Conservation (phyloP, 2,329 filamentous ascomycete genomes). For the Stemphylium beticola region DNA sequence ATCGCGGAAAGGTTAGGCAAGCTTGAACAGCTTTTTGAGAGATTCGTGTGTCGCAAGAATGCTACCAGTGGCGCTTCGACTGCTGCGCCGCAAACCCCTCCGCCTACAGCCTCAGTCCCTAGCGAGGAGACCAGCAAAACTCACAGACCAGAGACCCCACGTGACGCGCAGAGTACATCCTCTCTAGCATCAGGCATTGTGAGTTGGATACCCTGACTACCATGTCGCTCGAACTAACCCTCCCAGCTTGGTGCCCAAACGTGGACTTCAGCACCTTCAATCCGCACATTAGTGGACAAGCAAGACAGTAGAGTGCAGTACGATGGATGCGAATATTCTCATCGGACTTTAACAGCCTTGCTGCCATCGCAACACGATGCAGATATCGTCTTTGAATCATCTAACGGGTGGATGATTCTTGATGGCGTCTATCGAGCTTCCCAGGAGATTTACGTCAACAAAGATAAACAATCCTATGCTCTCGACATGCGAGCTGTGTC, state of each 20-base stretch:
- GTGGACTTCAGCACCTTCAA: conserved; percentile 42
- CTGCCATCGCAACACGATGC: conserved; percentile 46
- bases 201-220: conserved; percentile 15
- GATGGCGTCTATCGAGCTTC: conserved; percentile 37
- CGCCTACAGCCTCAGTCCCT: conserved; percentile 21
- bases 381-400: conserved; percentile 45
- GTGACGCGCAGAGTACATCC: conserved; percentile 34
- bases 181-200: conserved; percentile 42
- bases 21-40: conserved; percentile 45
- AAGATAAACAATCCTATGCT: conserved; percentile 41
- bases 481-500: conserved; percentile 40
- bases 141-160: conserved; percentile 26
- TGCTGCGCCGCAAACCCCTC: conserved; percentile 26
- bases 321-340: conserved; percentile 24
- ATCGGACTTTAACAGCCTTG: conserved; percentile 33
- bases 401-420: conserved; percentile 47
- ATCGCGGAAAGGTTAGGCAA: conserved; percentile 43
- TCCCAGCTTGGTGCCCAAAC: conserved; percentile 35
- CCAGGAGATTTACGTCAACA: conserved; percentile 38
- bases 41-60: conserved; percentile 43
- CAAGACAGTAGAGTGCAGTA: conserved; percentile 9
- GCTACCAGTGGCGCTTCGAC: conserved; percentile 13
- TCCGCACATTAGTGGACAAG: conserved; percentile 32
- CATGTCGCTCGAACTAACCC: conserved; percentile 15
- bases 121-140: conserved; percentile 29